Evolutionary conservation across 345 rosid genomes (phyloP).

Genomic region (Draba incana): DNA sequence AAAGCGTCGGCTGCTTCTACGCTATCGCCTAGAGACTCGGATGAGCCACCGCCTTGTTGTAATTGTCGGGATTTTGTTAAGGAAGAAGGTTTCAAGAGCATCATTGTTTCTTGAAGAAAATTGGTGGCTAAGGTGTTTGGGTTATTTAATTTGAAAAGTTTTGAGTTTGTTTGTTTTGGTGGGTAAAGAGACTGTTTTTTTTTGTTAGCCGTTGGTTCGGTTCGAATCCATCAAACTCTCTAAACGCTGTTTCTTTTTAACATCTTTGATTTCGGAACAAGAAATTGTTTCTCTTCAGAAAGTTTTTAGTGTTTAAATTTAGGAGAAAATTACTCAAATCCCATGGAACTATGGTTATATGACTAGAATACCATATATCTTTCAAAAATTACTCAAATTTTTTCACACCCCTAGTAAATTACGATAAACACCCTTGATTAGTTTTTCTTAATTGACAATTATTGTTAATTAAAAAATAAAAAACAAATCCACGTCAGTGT

Average conservation of each 20-base stretch:
- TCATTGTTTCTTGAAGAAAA: slow-evolving; percentile 25
- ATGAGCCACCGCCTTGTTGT: slow-evolving; percentile 39
- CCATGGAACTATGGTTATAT: too few relatives aligned
- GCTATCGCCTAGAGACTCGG: slow-evolving; percentile 55
- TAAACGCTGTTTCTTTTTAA: too few relatives aligned
- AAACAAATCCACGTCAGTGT: too few relatives aligned
- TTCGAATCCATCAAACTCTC: neutral
- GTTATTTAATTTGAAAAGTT: slow-evolving; percentile 29
- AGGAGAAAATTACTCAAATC: too few relatives aligned
- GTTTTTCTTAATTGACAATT: too few relatives aligned
- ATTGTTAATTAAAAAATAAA: too few relatives aligned
- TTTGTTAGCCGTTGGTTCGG: slow-evolving; percentile 30
- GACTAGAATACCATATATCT: too few relatives aligned
- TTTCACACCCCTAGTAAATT: too few relatives aligned
- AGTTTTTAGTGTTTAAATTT: too few relatives aligned
- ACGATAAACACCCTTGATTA: too few relatives aligned
- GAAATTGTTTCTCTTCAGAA: neutral
- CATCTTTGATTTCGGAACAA: neutral
- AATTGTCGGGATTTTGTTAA: slow-evolving; percentile 9
- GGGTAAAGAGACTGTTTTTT: neutral
- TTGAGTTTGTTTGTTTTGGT: slow-evolving; percentile 12
- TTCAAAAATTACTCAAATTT: too few relatives aligned
- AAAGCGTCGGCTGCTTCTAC: slow-evolving; percentile 47
- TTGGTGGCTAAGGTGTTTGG: neutral
- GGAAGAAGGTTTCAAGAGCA: slow-evolving; percentile 34